Percentiles rank a stretch among this genome's conserved stretches.
phyloP scores from a whole-genome alignment of 179 eudicot species.

The Gypsophila paniculata region DNA sequence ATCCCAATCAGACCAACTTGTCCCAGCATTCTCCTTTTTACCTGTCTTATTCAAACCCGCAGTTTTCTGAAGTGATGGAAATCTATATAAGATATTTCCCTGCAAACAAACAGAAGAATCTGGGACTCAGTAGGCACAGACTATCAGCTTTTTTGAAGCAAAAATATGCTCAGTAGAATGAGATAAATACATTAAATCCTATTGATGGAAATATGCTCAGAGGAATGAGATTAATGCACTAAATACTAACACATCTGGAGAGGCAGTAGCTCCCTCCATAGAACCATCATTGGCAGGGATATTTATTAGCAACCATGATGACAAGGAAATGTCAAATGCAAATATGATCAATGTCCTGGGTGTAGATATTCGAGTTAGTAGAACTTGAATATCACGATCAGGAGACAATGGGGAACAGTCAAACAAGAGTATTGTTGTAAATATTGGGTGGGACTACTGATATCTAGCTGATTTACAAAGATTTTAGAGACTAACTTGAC shows the following conservation, averaged over 20 bases:
- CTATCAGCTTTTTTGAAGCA: background rate
- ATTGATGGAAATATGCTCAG: background rate
- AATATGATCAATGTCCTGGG: background rate
- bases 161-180: background rate
- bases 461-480: too few relatives aligned
- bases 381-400: background rate
- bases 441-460: too few relatives aligned
- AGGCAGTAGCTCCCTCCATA: background rate
- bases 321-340: background rate
- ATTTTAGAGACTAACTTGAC: too few relatives aligned
- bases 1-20: constrained; percentile 58
- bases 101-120: constrained; percentile 30
- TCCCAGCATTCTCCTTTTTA: constrained; percentile 74
- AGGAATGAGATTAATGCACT: too few relatives aligned
- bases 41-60: constrained; percentile 66
- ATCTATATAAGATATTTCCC: constrained; percentile 89
- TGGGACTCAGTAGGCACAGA: background rate
- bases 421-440: background rate
- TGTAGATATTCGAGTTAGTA: background rate
- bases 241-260: background rate
- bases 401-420: background rate
- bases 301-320: background rate
- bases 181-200: constrained; percentile 3
- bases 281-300: background rate
- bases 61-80: constrained; percentile 92